Conservation (phyloP, 768 basidiomycete genomes). For the Agaricus subrufescens region DNA sequence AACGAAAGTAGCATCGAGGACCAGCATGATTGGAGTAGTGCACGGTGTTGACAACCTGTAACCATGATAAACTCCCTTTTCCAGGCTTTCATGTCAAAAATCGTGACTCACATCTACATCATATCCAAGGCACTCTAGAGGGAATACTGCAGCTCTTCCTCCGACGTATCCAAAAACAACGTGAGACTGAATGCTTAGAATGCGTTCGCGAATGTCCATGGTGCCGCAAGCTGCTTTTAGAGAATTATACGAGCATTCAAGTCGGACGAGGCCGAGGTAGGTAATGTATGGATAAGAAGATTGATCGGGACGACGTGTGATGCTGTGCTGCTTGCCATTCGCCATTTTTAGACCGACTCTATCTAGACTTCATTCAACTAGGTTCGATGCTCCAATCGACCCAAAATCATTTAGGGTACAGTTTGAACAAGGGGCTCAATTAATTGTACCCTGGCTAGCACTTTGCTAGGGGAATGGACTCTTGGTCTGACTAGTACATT, state of each 20-base stretch:
- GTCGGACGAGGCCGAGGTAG: too few species aligned
- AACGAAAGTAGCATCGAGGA: slow-evolving; percentile 22
- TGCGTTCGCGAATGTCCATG: slow-evolving; percentile 34
- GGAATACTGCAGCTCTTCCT: slow-evolving; percentile 73
- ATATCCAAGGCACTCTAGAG: slow-evolving; percentile 83
- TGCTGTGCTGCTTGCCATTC: too few species aligned
- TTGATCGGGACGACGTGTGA: too few species aligned
- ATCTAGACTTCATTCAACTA: too few species aligned
- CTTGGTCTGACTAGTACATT: too few species aligned
- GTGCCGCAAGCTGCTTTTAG: not conserved
- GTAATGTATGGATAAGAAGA: too few species aligned
- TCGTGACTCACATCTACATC: slow-evolving; percentile 80
- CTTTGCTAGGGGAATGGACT: too few species aligned
- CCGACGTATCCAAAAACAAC: slow-evolving; percentile 95
- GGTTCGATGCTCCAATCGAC: too few species aligned
- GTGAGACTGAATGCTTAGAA: slow-evolving; percentile 91
- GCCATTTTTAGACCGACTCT: too few species aligned
- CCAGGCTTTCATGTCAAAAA: not conserved
- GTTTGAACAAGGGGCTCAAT: too few species aligned
- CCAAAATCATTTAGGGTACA: too few species aligned
- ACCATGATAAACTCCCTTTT: slow-evolving; percentile 5
- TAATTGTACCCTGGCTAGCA: too few species aligned
- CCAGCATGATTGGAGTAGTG: slow-evolving; percentile 95
- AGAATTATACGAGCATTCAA: not conserved
- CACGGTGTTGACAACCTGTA: slow-evolving; percentile 83